Evolutionary conservation across 164 flowering plant species (phyloP), one percentile per base, ranked within the genome.

Genomic region (Brasenia schreberi): DNA sequence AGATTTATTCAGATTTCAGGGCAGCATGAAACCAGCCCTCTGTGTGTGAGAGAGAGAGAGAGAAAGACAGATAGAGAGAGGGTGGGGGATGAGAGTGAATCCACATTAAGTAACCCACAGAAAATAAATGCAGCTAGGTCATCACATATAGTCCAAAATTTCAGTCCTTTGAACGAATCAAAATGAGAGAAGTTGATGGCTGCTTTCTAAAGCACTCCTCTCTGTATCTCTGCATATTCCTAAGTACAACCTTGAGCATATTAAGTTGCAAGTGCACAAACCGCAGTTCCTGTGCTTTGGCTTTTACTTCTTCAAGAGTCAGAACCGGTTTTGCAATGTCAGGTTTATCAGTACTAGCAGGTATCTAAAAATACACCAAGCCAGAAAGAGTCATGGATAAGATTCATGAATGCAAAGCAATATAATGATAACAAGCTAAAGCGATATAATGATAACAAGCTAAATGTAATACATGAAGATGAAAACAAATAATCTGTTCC

Each of bases 201-300:
- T 4, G 16, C 56, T 49, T 9, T 14, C 16, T 9, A 49, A 14
- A 9, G 56, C 4, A 9, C 2, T 49, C 16, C 56, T 49, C 12
- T 14, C 56, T 49, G 16, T 49, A 5, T 49, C 16, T 1, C 4
- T 49, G 56, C 53, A 49, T 9, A 49, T 33, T 49, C 56, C 56
- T 9, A 14, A 9, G 56, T 49, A 49, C 56, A 9, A 5, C 16
- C 16, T 14, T 9, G 10, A 49, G 56, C 10, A 49, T 49, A 49
- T 49, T 14, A 49, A 49, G 16, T 49, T 49, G 56, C 17, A 64
- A 59, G 58, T 33, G 39, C 10, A 56, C 49, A 63, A 62, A 94
- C 99, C 89, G 85, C 64, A 91, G 75, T 78, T 94, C 99, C 75
- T 89, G 96, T 71, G 90, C 89, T 75, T 85, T 94, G n/a, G 78